Evolutionary conservation across 768 basidiomycete genomes (phyloP).

Genomic region (Amanita pseudoporphyria): DNA sequence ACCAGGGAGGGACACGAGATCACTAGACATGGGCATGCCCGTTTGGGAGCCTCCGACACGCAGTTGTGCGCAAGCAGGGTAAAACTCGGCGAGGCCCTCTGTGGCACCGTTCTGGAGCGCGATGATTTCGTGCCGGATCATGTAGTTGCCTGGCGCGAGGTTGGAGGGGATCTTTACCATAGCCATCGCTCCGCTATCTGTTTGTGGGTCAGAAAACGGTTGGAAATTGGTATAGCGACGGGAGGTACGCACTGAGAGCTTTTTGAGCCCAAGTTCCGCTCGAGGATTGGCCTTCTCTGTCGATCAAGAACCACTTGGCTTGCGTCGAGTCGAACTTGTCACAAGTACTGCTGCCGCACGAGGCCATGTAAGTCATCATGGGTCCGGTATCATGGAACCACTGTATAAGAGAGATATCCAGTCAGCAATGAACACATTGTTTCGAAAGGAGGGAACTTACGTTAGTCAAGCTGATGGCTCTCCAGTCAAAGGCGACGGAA

Average conservation of each 20-base stretch:
- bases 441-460: constrained; percentile 3
- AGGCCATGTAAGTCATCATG: constrained; percentile 27
- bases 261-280: constrained; percentile 13
- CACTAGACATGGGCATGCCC: constrained; percentile 32
- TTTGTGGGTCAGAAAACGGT: not conserved
- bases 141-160: constrained; percentile 59
- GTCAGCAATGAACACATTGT: not conserved
- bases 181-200: constrained; percentile 32
- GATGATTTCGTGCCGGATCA: constrained; percentile 75
- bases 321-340: constrained; percentile 30
- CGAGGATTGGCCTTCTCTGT: constrained; percentile 25
- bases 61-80: constrained; percentile 60
- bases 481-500: constrained; percentile 34
- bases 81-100: constrained; percentile 70
- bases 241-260: not conserved
- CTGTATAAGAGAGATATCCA: constrained; percentile 3
- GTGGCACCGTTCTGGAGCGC: constrained; percentile 55
- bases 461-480: constrained; percentile 18
- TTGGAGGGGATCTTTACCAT: constrained; percentile 36
- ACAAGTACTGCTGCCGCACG: constrained; percentile 34
- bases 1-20: constrained; percentile 62
- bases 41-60: constrained; percentile 43
- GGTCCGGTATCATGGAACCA: constrained; percentile 22
- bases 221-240: not conserved
- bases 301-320: constrained; percentile 49